These are phyloP conservation scores for Yamadazyma laniorum DNA, from an alignment of 805 yeast genomes.

Conservation along the genomic window DNA sequence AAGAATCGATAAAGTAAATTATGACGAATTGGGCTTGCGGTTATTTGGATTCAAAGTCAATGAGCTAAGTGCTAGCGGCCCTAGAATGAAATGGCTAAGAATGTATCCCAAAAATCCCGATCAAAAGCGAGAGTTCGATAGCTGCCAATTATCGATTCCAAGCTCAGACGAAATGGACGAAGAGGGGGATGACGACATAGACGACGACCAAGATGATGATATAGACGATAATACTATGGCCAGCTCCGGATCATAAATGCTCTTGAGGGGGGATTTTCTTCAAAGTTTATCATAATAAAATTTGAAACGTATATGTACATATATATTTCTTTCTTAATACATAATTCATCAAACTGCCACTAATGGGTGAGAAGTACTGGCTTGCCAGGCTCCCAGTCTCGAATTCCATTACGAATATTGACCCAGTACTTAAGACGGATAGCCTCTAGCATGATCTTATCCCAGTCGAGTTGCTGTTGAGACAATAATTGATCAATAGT, in stretches of 20 bases:
- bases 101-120: slow-evolving; percentile 63
- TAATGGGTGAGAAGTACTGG: slow-evolving; percentile 65
- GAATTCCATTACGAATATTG: slow-evolving; percentile 69
- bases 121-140: slow-evolving; percentile 60
- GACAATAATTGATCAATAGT: slow-evolving; percentile 47
- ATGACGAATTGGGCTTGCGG: slow-evolving; percentile 63
- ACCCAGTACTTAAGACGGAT: slow-evolving; percentile 80
- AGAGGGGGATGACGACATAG: slow-evolving; percentile 18
- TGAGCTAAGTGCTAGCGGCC: slow-evolving; percentile 74
- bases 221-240: slow-evolving; percentile 46
- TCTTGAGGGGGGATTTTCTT: too few species aligned
- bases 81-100: slow-evolving; percentile 95
- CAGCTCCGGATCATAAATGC: slow-evolving; percentile 26
- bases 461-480: slow-evolving; percentile 44
- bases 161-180: slow-evolving; percentile 17
- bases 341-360: slow-evolving; percentile 3
- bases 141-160: slow-evolving; percentile 64
- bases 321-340: too few species aligned
- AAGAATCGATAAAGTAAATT: slow-evolving; percentile 47
- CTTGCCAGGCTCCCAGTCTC: slow-evolving; percentile 75
- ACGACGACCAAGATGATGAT: slow-evolving; percentile 22
- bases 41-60: slow-evolving; percentile 85
- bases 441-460: slow-evolving; percentile 61
- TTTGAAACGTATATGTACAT: slow-evolving; percentile 3
- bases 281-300: background rate